phyloP scores from a whole-genome alignment of 1,284 basidiomycete genomes.

The Trichosporon ovoides region DNA sequence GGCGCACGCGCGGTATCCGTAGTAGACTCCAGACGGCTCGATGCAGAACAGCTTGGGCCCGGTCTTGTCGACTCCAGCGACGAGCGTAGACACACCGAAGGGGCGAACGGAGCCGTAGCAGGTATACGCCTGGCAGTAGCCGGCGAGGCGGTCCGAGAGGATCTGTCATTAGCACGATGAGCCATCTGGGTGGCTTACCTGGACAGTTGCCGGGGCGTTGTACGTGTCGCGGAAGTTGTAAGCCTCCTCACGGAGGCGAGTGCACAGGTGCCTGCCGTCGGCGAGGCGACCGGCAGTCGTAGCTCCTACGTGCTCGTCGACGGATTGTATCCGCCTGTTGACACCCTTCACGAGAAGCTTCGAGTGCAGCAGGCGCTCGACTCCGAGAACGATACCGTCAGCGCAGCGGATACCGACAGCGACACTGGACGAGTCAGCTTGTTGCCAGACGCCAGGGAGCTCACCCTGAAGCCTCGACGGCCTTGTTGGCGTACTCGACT shows the following conservation, averaged over 20 bases:
- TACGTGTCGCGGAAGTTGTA: slow-evolving; percentile 69
- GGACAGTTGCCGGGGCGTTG: slow-evolving; percentile 69
- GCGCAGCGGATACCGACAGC: slow-evolving; percentile 87
- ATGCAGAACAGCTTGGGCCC: slow-evolving; percentile 86
- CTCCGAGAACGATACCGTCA: slow-evolving; percentile 88
- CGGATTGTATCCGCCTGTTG: slow-evolving; percentile 86
- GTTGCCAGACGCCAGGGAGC: slow-evolving; percentile 19
- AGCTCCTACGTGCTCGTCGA: slow-evolving; percentile 89
- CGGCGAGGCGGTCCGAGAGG: slow-evolving; percentile 74
- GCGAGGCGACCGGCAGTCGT: slow-evolving; percentile 90
- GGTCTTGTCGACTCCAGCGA: slow-evolving; percentile 82
- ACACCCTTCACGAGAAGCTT: slow-evolving; percentile 91
- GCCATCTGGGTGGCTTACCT: slow-evolving; percentile 58
- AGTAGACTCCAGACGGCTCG: slow-evolving; percentile 91
- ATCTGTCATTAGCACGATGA: not conserved
- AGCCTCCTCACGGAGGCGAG: slow-evolving; percentile 80
- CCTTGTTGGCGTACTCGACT: slow-evolving; percentile 98
- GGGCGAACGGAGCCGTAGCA: slow-evolving; percentile 97
- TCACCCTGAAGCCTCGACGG: slow-evolving; percentile 95
- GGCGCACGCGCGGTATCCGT: slow-evolving; percentile 88
- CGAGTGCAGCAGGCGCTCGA: slow-evolving; percentile 96
- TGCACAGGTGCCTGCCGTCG: slow-evolving; percentile 85
- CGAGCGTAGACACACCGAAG: slow-evolving; percentile 88
- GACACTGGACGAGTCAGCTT: slow-evolving; percentile 57
- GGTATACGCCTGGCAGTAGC: slow-evolving; percentile 92